Conservation (phyloP, 177 flowering plant genomes). For the Vitis hybrid region DNA sequence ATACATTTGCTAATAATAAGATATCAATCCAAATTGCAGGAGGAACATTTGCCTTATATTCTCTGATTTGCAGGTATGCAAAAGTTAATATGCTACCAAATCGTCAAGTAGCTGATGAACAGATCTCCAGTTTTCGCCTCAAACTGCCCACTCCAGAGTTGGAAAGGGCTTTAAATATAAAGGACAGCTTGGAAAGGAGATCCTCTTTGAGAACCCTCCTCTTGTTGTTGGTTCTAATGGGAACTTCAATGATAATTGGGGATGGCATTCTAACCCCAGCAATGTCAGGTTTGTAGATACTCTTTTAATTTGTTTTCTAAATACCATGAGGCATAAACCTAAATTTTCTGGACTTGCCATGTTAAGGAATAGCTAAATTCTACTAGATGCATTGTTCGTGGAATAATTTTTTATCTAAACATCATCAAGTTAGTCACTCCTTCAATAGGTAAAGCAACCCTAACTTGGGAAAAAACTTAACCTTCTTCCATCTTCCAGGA, state of each 20-base stretch:
- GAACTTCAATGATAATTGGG: slow-evolving; percentile 97
- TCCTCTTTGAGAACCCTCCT: slow-evolving; percentile 72
- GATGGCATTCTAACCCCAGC: slow-evolving; percentile 99
- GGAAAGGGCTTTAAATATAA: slow-evolving; percentile 82
- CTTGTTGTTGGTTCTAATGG: slow-evolving; percentile 83
- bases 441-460: too few species aligned
- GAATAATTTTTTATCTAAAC: too few species aligned
- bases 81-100: slow-evolving; percentile 91
- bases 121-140: slow-evolving; percentile 85
- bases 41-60: slow-evolving; percentile 96
- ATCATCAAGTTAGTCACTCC: too few species aligned
- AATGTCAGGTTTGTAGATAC: slow-evolving; percentile 72
- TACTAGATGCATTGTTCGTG: background rate
- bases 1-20: slow-evolving; percentile 11
- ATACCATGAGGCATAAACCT: background rate
- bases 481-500: too few species aligned
- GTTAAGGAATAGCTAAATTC: background rate
- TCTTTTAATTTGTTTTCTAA: background rate
- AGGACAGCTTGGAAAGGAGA: slow-evolving; percentile 70
- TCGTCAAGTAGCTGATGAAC: slow-evolving; percentile 88
- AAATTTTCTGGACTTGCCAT: background rate
- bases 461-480: too few species aligned
- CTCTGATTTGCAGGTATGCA: slow-evolving; percentile 92
- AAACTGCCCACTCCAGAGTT: slow-evolving; percentile 96
- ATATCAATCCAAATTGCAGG: slow-evolving; percentile 50